Percentiles rank a stretch among this genome's conserved stretches.
phyloP scores from a whole-genome alignment of 2,329 filamentous ascomycete genomes.

The Ceratocystis ficicola region DNA sequence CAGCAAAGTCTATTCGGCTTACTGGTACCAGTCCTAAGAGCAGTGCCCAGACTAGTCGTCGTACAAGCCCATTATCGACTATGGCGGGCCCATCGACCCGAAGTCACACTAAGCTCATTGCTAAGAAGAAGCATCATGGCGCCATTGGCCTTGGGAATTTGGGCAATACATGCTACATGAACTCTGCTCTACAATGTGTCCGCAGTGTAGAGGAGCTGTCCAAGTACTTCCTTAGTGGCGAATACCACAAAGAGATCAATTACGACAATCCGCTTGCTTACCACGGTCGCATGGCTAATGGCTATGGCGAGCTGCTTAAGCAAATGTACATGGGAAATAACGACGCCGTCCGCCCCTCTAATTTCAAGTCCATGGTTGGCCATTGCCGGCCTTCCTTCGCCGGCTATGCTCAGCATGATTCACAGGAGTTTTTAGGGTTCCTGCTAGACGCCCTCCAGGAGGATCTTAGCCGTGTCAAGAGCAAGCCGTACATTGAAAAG shows the following conservation, averaged over 20 bases:
- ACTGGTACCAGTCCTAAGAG: constrained; percentile 15
- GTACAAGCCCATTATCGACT: constrained; percentile 43
- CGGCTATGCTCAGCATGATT: constrained; percentile 92
- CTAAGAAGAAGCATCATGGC: constrained; percentile 58
- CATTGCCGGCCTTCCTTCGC: constrained; percentile 74
- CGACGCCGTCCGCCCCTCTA: constrained; percentile 59
- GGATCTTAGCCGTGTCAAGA: constrained; percentile 82
- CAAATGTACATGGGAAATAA: constrained; percentile 63
- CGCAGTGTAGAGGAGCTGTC: constrained; percentile 87
- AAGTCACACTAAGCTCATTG: constrained; percentile 57
- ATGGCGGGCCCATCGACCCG: constrained; percentile 52
- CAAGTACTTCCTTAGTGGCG: constrained; percentile 70
- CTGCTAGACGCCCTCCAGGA: constrained; percentile 89
- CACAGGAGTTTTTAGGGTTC: constrained; percentile 92
- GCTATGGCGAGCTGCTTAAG: constrained; percentile 64
- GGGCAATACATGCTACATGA: constrained; percentile 99
- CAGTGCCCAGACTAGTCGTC: constrained; percentile 42
- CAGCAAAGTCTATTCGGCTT: background rate
- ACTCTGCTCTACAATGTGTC: constrained; percentile 89
- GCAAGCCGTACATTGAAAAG: constrained; percentile 96
- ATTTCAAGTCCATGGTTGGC: constrained; percentile 42
- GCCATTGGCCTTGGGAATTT: constrained; percentile 78
- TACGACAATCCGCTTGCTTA: constrained; percentile 73
- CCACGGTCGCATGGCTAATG: constrained; percentile 71
- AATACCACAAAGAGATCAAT: constrained; percentile 73